Evolutionary conservation across 2,329 filamentous ascomycete genomes (phyloP).

Genomic region (Pseudopyrenochaeta lycopersici): DNA sequence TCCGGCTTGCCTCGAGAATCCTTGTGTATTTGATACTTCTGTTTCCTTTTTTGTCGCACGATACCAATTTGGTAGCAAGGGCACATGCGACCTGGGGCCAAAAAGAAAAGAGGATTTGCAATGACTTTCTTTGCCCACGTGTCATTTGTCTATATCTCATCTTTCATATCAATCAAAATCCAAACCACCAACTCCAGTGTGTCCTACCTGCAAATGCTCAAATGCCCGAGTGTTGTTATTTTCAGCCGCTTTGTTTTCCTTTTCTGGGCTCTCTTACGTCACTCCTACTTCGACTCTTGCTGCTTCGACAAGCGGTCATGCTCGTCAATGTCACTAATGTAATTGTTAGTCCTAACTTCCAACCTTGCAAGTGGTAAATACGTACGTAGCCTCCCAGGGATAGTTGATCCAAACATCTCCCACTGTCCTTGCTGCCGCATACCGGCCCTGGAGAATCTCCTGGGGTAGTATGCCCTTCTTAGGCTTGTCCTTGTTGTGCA

Average conservation of each 20-base stretch:
- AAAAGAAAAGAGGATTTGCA: too few relatives aligned
- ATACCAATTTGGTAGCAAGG: too few relatives aligned
- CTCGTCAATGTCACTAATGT: constrained; percentile 81
- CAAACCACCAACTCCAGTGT: constrained; percentile 11
- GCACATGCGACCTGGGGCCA: too few relatives aligned
- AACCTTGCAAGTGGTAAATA: constrained; percentile 15
- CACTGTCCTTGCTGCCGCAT: constrained; percentile 86
- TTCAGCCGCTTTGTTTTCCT: neutral
- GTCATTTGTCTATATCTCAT: neutral
- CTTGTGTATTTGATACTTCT: too few relatives aligned
- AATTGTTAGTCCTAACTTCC: constrained; percentile 19
- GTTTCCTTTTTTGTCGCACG: too few relatives aligned
- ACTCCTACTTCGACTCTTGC: constrained; percentile 29
- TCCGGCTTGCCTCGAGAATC: too few relatives aligned
- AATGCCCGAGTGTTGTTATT: constrained; percentile 1
- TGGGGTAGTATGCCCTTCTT: constrained; percentile 90
- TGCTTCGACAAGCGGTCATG: constrained; percentile 77
- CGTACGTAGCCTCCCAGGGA: constrained; percentile 89
- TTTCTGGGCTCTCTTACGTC: neutral
- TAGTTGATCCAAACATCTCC: constrained; percentile 99
- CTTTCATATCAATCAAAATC: neutral
- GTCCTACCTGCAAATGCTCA: constrained; percentile 5
- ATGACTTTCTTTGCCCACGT: too few relatives aligned
- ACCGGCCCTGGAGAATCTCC: constrained; percentile 79
- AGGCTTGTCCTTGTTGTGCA: constrained; percentile 97